phyloP scores from a whole-genome alignment of 768 basidiomycete species.

The Pulveroboletus sp. region DNA sequence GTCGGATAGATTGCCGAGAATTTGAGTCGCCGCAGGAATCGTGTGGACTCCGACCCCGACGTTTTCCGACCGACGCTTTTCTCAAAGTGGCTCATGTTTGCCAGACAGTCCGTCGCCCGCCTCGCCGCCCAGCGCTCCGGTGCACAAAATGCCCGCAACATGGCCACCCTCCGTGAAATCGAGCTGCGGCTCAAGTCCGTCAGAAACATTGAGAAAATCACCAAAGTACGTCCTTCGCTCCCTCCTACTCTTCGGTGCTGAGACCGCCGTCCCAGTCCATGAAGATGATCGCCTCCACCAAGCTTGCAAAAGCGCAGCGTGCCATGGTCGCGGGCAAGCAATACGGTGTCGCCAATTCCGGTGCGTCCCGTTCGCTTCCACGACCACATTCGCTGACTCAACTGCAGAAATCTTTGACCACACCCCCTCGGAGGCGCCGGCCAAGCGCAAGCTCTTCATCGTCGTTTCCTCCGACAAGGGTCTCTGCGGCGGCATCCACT shows the following conservation, averaged over 20 bases:
- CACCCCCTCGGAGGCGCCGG: conserved; percentile 60
- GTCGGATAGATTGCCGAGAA: conserved; percentile 25
- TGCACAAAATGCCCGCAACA: conserved; percentile 63
- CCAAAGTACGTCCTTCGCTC: conserved; percentile 60
- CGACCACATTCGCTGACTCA: conserved; percentile 1
- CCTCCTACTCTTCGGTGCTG: neutral
- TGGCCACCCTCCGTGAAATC: conserved; percentile 97
- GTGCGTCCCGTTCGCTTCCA: conserved; percentile 37
- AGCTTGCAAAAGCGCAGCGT: conserved; percentile 90
- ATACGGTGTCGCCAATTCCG: conserved; percentile 89
- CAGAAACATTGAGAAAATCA: conserved; percentile 99
- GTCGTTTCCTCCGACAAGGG: conserved; percentile 98
- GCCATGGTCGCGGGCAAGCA: conserved; percentile 89
- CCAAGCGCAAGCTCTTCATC: conserved; percentile 82
- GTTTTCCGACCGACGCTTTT: conserved; percentile 25
- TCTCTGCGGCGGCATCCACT: conserved; percentile 99
- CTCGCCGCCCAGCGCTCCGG: conserved; percentile 38
- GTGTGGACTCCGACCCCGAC: conserved; percentile 29
- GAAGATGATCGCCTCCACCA: conserved; percentile 99
- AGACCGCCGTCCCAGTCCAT: conserved; percentile 58
- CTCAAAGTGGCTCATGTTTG: conserved; percentile 40
- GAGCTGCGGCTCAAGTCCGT: conserved; percentile 96
- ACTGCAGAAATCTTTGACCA: conserved; percentile 82
- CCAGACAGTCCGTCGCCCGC: conserved; percentile 45
- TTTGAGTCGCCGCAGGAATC: conserved; percentile 22